A percentile compares a stretch with the other conserved stretches of the same genome.
Evolutionary conservation across 768 basidiomycete genomes (phyloP).

Genomic region (Hysterangium stoloniferum): DNA sequence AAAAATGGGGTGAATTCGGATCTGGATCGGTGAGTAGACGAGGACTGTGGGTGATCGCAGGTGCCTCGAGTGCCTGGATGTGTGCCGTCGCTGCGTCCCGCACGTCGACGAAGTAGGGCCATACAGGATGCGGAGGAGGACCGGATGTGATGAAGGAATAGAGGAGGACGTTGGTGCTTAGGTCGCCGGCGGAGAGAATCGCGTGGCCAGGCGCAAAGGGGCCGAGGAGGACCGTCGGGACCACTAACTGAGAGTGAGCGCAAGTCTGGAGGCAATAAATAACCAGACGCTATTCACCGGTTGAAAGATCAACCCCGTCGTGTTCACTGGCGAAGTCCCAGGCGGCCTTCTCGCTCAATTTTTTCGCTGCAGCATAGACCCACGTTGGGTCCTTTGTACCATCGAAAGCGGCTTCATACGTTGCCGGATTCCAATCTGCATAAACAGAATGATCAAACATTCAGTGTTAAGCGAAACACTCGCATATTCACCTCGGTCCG

Average conservation of each 20-base stretch:
- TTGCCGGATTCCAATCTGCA: conserved; percentile 5
- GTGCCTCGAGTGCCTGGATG: conserved; percentile 19
- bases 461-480: background rate
- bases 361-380: conserved; percentile 9
- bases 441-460: background rate
- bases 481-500: conserved; percentile 1
- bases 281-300: background rate
- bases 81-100: conserved; percentile 27
- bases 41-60: background rate
- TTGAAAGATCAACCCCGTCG: conserved; percentile 1
- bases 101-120: conserved; percentile 23
- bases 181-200: background rate
- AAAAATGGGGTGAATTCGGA: background rate
- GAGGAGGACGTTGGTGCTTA: conserved; percentile 20
- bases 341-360: conserved; percentile 2
- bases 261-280: background rate
- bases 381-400: conserved; percentile 3
- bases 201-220: conserved; percentile 19
- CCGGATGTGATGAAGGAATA: conserved; percentile 19
- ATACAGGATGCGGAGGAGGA: conserved; percentile 15
- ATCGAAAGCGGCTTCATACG: conserved; percentile 7
- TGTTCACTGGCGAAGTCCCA: conserved; percentile 3
- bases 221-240: conserved; percentile 26
- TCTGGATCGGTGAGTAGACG: background rate
- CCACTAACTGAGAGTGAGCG: conserved; percentile 16